Evolutionary conservation across 2,329 filamentous ascomycete species (phyloP).

Genomic region (Colletotrichum lini): DNA sequence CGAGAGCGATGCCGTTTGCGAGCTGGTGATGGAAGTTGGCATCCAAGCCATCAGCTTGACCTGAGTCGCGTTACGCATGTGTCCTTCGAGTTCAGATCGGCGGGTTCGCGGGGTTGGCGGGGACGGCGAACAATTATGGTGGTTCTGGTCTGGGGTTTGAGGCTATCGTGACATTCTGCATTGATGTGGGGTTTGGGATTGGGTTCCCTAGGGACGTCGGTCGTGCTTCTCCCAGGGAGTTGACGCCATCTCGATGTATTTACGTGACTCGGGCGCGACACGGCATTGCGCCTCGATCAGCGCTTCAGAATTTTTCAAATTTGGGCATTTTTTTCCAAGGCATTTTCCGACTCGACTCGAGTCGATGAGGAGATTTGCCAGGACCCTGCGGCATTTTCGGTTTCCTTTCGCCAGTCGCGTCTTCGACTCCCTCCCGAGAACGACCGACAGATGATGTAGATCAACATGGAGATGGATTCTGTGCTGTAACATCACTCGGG

Average conservation of each 20-base stretch:
- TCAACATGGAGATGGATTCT: neutral
- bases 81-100: neutral
- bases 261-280: neutral
- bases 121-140: neutral
- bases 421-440: neutral
- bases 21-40: neutral
- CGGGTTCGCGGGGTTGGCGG: conserved; percentile 6
- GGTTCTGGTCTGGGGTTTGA: conserved; percentile 29
- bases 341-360: too few relatives aligned
- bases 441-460: conserved; percentile 11
- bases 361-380: neutral
- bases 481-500: conserved; percentile 15
- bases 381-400: conserved; percentile 14
- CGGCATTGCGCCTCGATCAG: neutral
- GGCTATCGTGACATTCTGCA: conserved; percentile 32
- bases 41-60: too few relatives aligned
- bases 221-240: neutral
- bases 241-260: conserved; percentile 7
- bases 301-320: neutral
- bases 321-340: neutral
- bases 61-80: neutral
- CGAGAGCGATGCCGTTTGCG: too few relatives aligned
- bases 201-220: neutral
- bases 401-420: neutral
- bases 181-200: conserved; percentile 22